Conservation (phyloP, 305 asterid species). For the Euphrasia arctica region DNA sequence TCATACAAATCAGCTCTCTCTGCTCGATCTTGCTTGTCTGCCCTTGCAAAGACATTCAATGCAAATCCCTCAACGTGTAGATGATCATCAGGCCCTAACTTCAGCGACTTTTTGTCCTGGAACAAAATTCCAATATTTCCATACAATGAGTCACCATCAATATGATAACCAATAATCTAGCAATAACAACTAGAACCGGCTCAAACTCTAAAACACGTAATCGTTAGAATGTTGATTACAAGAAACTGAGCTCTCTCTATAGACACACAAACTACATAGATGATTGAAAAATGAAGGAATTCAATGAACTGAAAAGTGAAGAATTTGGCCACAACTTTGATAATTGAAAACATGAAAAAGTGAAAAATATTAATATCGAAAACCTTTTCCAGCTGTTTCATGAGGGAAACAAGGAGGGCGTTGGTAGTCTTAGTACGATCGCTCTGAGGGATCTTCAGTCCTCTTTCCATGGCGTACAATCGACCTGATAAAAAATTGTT, state of each 20-base stretch:
- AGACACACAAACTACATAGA: neutral
- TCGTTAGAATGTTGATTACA: no score
- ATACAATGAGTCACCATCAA: neutral
- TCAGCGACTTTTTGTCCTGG: constrained; percentile 86
- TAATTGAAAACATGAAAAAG: neutral
- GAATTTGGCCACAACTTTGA: constrained; percentile 1
- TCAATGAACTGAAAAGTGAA: neutral
- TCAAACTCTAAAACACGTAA: no score
- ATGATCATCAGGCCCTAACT: constrained; percentile 75
- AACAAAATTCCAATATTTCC: constrained; percentile 7
- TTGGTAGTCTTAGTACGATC: constrained; percentile 82
- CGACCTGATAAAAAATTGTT: constrained; percentile 52
- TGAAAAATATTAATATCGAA: constrained; percentile 14
- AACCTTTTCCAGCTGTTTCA: constrained; percentile 94
- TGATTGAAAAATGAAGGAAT: no score
- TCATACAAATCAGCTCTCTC: constrained; percentile 88
- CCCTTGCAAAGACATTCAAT: constrained; percentile 73
- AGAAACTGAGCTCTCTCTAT: neutral
- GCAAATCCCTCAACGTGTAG: constrained; percentile 92
- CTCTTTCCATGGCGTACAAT: constrained; percentile 95
- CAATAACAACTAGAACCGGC: no score
- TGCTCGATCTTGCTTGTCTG: constrained; percentile 95
- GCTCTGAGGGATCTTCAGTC: constrained; percentile 68
- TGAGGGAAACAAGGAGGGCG: constrained; percentile 66
- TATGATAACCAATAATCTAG: no score